Conservation (phyloP, 2,329 filamentous ascomycete genomes). For the Bipolaris zeicola region DNA sequence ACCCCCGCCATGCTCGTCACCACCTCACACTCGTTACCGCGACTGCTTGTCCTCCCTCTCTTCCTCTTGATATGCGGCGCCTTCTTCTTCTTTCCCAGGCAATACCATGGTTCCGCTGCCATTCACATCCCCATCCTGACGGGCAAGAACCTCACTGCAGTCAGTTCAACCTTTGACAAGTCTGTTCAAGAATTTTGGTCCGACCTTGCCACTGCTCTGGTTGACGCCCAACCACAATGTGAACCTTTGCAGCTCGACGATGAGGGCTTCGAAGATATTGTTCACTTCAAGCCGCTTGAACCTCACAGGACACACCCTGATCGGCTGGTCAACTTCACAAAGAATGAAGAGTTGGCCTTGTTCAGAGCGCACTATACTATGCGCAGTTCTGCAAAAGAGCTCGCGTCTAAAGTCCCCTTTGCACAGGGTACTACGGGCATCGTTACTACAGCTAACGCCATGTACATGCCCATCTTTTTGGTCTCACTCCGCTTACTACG, state of each 20-base stretch:
- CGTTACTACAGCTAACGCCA: slow-evolving; percentile 57
- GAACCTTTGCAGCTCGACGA: slow-evolving; percentile 19
- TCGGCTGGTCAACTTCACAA: slow-evolving; percentile 23
- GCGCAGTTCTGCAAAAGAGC: slow-evolving; percentile 22
- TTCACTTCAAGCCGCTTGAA: slow-evolving; percentile 20
- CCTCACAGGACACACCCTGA: slow-evolving; percentile 15
- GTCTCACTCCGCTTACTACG: slow-evolving; percentile 60
- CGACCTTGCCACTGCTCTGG: slow-evolving; percentile 19
- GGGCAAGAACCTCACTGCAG: slow-evolving; percentile 19
- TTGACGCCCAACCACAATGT: slow-evolving; percentile 23
- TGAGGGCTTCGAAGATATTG: slow-evolving; percentile 2
- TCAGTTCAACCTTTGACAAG: slow-evolving; percentile 19
- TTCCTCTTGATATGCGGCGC: slow-evolving; percentile 17
- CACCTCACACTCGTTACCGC: slow-evolving; percentile 17
- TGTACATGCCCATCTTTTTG: slow-evolving; percentile 58
- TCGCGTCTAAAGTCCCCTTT: slow-evolving; percentile 44
- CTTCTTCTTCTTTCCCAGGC: slow-evolving; percentile 19
- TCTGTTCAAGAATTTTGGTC: slow-evolving; percentile 22
- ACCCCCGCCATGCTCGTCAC: slow-evolving; percentile 19
- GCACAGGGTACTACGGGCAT: slow-evolving; percentile 54
- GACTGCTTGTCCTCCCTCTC: slow-evolving; percentile 17
- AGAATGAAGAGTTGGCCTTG: slow-evolving; percentile 25
- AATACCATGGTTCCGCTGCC: slow-evolving; percentile 7
- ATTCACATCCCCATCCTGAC: slow-evolving; percentile 1
- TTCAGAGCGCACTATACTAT: slow-evolving; percentile 29